phyloP scores from a whole-genome alignment of 2,329 filamentous ascomycete species.

The Ophiocordyceps camponoti-rufipedis region DNA sequence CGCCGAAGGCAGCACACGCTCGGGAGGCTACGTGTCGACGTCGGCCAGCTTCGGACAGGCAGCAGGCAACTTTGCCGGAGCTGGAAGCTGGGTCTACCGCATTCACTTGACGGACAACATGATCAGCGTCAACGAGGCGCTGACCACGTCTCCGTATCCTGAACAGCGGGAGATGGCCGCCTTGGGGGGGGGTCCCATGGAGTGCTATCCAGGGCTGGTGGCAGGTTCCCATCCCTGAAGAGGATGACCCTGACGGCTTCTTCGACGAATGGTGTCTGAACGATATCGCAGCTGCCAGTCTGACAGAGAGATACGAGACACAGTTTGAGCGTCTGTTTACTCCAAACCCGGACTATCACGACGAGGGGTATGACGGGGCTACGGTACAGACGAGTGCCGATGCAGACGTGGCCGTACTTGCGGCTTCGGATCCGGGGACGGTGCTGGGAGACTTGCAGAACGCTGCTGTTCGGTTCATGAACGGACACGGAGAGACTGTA shows the following conservation, averaged over 20 bases:
- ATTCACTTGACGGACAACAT: not conserved
- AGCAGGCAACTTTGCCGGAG: not conserved
- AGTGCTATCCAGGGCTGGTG: not conserved
- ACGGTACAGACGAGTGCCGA: not conserved
- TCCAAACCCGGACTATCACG: not conserved
- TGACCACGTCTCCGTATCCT: not conserved
- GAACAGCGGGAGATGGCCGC: not conserved
- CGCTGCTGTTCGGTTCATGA: not conserved
- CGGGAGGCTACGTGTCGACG: not conserved
- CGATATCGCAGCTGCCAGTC: not conserved
- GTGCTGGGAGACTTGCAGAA: not conserved
- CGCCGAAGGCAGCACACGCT: not conserved
- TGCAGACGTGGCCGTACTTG: not conserved
- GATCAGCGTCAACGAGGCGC: not conserved
- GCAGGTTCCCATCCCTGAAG: not conserved
- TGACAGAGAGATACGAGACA: not conserved
- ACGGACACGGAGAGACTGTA: not conserved
- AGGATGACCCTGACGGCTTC: not conserved
- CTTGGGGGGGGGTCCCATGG: not conserved
- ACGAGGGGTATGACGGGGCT: not conserved
- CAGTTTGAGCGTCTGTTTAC: not conserved
- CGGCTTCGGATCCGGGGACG: not conserved
- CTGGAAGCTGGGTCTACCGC: not conserved
- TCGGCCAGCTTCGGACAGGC: not conserved
- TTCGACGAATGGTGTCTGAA: not conserved